Base-by-base conservation (phyloP, 2,329 filamentous ascomycete genomes). In the Phoma sp. region DNA sequence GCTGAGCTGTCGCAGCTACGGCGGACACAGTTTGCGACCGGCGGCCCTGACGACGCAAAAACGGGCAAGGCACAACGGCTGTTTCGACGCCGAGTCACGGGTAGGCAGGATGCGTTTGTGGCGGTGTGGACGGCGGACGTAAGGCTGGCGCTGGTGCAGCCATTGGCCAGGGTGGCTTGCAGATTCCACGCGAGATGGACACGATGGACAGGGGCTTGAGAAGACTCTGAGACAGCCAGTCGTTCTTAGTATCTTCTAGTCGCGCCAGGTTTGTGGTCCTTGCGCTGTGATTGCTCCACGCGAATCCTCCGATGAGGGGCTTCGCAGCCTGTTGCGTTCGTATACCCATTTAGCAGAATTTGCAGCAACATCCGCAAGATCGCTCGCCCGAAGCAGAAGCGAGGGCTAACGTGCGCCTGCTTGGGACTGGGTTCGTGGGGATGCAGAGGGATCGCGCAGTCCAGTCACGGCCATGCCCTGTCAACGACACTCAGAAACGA, bases 181-280 rank as follows among this genome's bases (percentile, higher is more conserved):
- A 70, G 59, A 61, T 68, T 64, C 71, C 72, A 73, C 72, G 72
- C 70, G 71, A 74, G 69, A 70, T 68, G 57, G 61, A 65, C 58
- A 64, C 54, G 64, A 67, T 66, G 58, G 49, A 65, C 67, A 69
- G 68, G 69, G 70, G 67, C 55, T 11, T 46, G 49, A 52, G 66
- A 65, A 65, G 64, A 59, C 51, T 60, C 58, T 73, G 68, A 70
- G 69, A 74, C 71, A 57, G 53, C 68, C 67, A 70, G 59, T 63
- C 51, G 62, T 69, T 69, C 66, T 69, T 72, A 73, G 70, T 66
- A 68, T 59, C 65, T 67, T 65, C 67, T 66, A 62, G 61, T 57
- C 57, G 57, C 55, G 59, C 62, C 49, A 59, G 57, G 61, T 54
- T 30, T 56, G 33, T 44, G 45, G 57, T 57, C 61, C 67, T 58